These are phyloP conservation scores for Senna siamea DNA, from an alignment of 306 rosid genomes.

Conservation along the genomic window DNA sequence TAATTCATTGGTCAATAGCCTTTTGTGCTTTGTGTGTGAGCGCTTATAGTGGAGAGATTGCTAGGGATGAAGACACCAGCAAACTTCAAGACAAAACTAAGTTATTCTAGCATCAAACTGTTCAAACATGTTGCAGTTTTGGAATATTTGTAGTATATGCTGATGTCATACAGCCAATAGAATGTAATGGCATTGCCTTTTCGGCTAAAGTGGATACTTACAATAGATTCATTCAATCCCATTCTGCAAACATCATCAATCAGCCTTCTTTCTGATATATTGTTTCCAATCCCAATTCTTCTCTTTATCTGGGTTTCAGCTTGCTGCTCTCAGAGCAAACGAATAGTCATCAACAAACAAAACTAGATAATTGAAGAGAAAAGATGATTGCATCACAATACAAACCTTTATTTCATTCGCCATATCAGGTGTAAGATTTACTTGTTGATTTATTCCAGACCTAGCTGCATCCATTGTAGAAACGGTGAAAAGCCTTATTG, in stretches of 20 bases:
- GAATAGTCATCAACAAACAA: slow-evolving; percentile 18
- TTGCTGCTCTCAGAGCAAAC: slow-evolving; percentile 66
- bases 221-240: slow-evolving; percentile 96
- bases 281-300: slow-evolving; percentile 96
- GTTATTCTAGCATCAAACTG: neutral
- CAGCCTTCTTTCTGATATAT: slow-evolving; percentile 91
- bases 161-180: neutral
- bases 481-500: slow-evolving; percentile 82
- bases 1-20: too few relatives aligned
- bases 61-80: too few relatives aligned
- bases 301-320: slow-evolving; percentile 98
- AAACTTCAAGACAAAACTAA: too few relatives aligned
- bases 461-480: slow-evolving; percentile 97
- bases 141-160: slow-evolving; percentile 22
- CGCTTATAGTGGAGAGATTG: too few relatives aligned
- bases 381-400: slow-evolving; percentile 21
- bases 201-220: slow-evolving; percentile 45
- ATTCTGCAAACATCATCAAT: slow-evolving; percentile 91
- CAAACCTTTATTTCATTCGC: slow-evolving; percentile 91
- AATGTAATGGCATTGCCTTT: neutral
- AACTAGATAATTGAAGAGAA: slow-evolving; percentile 14
- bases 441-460: slow-evolving; percentile 88
- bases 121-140: slow-evolving; percentile 15
- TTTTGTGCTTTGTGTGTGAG: too few relatives aligned
- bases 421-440: slow-evolving; percentile 86